Evolutionary conservation across 2,329 filamentous ascomycete species (phyloP).

Genomic region (Stemphylium beticola): DNA sequence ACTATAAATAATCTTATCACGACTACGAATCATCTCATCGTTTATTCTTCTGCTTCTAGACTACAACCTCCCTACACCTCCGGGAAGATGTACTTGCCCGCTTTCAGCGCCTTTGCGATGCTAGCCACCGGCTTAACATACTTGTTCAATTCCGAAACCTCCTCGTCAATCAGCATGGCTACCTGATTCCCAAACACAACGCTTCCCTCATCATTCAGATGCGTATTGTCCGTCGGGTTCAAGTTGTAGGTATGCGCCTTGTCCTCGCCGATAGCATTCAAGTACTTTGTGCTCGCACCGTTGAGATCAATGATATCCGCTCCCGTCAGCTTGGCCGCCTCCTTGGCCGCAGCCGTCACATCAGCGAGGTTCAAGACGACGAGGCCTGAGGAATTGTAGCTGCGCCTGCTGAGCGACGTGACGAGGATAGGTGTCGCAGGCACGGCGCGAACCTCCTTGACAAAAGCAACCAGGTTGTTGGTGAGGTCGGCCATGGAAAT

Average conservation of each 20-base stretch:
- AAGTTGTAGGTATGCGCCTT: conserved; percentile 59
- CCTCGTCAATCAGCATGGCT: conserved; percentile 20
- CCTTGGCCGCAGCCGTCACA: conserved; percentile 54
- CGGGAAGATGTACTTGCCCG: conserved; percentile 21
- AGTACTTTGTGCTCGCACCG: conserved; percentile 55
- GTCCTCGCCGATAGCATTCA: conserved; percentile 57
- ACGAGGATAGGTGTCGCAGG: conserved; percentile 55
- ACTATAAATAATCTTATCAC: no score
- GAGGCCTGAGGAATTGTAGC: conserved; percentile 46
- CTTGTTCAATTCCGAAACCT: conserved; percentile 10
- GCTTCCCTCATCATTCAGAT: conserved; percentile 28
- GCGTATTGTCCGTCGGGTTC: conserved; percentile 26
- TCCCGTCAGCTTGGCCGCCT: conserved; percentile 51
- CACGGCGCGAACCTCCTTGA: conserved; percentile 37
- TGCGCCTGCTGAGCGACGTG: conserved; percentile 61
- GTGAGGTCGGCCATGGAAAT: conserved; percentile 57
- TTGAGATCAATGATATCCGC: conserved; percentile 60
- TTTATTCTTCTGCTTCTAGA: not conserved
- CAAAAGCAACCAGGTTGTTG: conserved; percentile 56
- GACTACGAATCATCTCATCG: no score
- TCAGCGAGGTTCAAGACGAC: conserved; percentile 55
- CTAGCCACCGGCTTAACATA: conserved; percentile 21
- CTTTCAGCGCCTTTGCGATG: conserved; percentile 18
- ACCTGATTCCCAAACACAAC: conserved; percentile 34
- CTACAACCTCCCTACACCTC: not conserved